Evolutionary conservation across 495 filamentous ascomycete genomes (phyloP).

Genomic region (Tetracladium marchalianum): DNA sequence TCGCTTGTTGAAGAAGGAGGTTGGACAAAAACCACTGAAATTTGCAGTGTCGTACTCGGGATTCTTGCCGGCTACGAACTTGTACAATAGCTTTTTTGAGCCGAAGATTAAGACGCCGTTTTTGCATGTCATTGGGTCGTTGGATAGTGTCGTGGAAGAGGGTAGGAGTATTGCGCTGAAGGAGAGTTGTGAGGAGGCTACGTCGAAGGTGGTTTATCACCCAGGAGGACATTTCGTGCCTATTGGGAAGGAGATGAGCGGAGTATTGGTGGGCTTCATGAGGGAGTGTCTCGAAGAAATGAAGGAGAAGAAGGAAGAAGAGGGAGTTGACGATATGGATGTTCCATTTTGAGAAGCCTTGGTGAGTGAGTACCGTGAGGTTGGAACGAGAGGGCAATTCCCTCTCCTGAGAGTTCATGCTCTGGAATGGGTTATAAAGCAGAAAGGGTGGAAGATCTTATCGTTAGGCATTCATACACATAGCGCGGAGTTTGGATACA

Average conservation of each 20-base stretch:
- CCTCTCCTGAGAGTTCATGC: too few species aligned
- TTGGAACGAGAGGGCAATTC: constrained; percentile 2
- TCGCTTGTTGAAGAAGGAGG: constrained; percentile 23
- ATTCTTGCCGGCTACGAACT: constrained; percentile 55
- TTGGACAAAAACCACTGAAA: constrained; percentile 52
- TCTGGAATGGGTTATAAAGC: neutral
- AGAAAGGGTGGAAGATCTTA: neutral
- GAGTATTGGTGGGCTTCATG: constrained; percentile 66
- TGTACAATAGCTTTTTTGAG: constrained; percentile 63
- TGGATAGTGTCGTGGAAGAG: constrained; percentile 89
- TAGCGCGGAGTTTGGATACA: neutral
- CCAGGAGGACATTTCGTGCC: constrained; percentile 93
- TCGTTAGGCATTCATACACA: neutral
- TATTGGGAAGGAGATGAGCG: constrained; percentile 66
- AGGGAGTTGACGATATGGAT: constrained; percentile 55
- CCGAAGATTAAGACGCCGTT: constrained; percentile 67
- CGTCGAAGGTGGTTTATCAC: constrained; percentile 58
- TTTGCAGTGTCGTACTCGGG: constrained; percentile 77
- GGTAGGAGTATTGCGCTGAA: constrained; percentile 52
- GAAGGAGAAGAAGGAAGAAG: constrained; percentile 37
- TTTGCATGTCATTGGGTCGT: constrained; percentile 69
- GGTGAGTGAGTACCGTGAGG: neutral
- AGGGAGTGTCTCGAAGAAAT: constrained; percentile 34
- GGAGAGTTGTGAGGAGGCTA: constrained; percentile 53
- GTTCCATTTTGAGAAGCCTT: constrained; percentile 42